Conservation (phyloP, 2,329 filamentous ascomycete species). For the Blastomyces silverae region DNA sequence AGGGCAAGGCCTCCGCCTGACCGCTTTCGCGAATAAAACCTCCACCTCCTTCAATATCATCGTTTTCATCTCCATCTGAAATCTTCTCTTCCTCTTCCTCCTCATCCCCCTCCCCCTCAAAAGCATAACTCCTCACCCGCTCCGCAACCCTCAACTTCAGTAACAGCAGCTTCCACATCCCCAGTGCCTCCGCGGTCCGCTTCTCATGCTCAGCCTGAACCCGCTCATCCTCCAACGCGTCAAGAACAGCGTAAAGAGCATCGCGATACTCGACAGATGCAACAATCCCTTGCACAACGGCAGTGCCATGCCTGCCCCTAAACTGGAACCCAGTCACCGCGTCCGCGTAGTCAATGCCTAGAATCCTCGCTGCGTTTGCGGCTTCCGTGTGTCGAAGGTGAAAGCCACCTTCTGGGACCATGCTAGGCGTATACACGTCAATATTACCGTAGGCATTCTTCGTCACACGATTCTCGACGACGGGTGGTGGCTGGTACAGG, state of each 20-base stretch:
- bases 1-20: not conserved
- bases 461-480: constrained; percentile 63
- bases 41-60: constrained; percentile 31
- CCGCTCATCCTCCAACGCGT: constrained; percentile 59
- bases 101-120: constrained; percentile 33
- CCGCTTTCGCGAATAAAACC: constrained; percentile 33
- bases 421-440: constrained; percentile 57
- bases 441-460: constrained; percentile 57
- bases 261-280: constrained; percentile 65
- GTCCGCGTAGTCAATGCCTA: constrained; percentile 79
- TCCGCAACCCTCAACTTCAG: constrained; percentile 63
- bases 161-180: constrained; percentile 55
- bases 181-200: constrained; percentile 46
- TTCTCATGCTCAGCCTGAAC: constrained; percentile 56
- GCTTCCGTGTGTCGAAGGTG: constrained; percentile 55
- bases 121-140: constrained; percentile 56
- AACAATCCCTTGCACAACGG: constrained; percentile 70
- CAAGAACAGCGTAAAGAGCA: constrained; percentile 63
- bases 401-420: constrained; percentile 55
- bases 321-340: constrained; percentile 89
- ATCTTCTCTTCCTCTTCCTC: constrained; percentile 34
- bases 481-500: constrained; percentile 66
- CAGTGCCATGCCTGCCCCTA: constrained; percentile 75
- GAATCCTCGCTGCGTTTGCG: constrained; percentile 62
- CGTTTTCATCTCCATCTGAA: constrained; percentile 29